A percentile compares a stretch with the other conserved stretches of the same genome.
Evolutionary conservation across 2,329 filamentous ascomycete species (phyloP).

Genomic region (Penicillium psychrosexuale): DNA sequence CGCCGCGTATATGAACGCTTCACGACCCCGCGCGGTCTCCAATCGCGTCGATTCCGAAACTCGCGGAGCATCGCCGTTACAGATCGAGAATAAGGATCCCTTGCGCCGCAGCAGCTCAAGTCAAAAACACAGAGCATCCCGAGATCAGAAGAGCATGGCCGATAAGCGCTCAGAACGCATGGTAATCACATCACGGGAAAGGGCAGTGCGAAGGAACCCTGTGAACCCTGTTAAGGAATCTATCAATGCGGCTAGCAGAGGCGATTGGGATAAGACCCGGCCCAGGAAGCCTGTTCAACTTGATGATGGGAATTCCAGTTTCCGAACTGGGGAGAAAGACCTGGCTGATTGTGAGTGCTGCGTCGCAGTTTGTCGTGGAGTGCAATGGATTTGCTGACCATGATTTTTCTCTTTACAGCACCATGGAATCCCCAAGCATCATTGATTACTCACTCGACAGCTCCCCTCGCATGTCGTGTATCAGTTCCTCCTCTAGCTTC

Average conservation of each 20-base stretch:
- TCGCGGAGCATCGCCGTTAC: slow-evolving; percentile 31
- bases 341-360: slow-evolving; percentile 29
- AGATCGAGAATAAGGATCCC: slow-evolving; percentile 32
- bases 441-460: slow-evolving; percentile 65
- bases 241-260: slow-evolving; percentile 30
- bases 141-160: slow-evolving; percentile 34
- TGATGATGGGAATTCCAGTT: slow-evolving; percentile 26
- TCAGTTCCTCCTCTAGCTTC: slow-evolving; percentile 62
- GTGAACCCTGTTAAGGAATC: slow-evolving; percentile 54
- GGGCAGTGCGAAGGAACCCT: slow-evolving; percentile 59
- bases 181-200: slow-evolving; percentile 61
- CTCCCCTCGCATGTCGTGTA: slow-evolving; percentile 69
- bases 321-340: slow-evolving; percentile 35
- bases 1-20: slow-evolving; percentile 37
- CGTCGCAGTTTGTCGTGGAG: background rate
- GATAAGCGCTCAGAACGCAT: slow-evolving; percentile 43
- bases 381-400: slow-evolving; percentile 16
- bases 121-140: slow-evolving; percentile 32
- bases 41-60: slow-evolving; percentile 39
- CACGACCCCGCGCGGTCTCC: slow-evolving; percentile 42
- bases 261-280: slow-evolving; percentile 35
- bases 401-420: slow-evolving; percentile 24
- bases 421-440: slow-evolving; percentile 78
- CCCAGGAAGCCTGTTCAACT: slow-evolving; percentile 26
- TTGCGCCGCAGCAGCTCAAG: slow-evolving; percentile 31